Conservation (phyloP, 768 basidiomycete genomes). For the Pleurotus cornucopiae region DNA sequence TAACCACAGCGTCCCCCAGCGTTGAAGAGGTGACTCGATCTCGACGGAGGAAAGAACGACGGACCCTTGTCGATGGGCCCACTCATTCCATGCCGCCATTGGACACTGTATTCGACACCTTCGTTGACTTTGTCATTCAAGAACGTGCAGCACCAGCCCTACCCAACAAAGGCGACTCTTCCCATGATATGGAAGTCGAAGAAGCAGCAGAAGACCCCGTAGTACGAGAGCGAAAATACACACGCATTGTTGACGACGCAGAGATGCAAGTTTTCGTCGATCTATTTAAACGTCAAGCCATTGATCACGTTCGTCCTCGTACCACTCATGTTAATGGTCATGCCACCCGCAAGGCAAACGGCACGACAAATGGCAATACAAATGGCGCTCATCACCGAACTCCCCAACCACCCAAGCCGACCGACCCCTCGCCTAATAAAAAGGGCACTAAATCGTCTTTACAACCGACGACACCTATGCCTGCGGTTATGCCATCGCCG, state of each 20-base stretch:
- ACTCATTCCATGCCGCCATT: slow-evolving; percentile 77
- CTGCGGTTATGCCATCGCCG: slow-evolving; percentile 9
- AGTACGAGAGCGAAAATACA: slow-evolving; percentile 12
- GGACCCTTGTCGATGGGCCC: slow-evolving; percentile 58
- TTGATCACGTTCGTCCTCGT: slow-evolving; percentile 32
- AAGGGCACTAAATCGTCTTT: background rate
- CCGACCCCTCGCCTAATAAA: background rate
- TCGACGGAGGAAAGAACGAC: slow-evolving; percentile 33
- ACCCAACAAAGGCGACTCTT: background rate
- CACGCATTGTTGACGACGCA: slow-evolving; percentile 37
- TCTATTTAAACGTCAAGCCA: slow-evolving; percentile 54
- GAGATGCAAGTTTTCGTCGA: slow-evolving; percentile 59
- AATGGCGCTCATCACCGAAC: slow-evolving; percentile 4
- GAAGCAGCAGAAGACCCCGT: slow-evolving; percentile 18
- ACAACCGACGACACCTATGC: slow-evolving; percentile 10
- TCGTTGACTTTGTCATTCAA: background rate
- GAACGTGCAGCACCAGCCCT: background rate
- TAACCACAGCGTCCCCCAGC: slow-evolving; percentile 9
- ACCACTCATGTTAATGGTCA: slow-evolving; percentile 3
- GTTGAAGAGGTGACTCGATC: slow-evolving; percentile 11
- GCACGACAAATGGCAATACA: slow-evolving; percentile 1
- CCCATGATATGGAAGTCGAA: slow-evolving; percentile 39
- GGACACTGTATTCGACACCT: slow-evolving; percentile 60
- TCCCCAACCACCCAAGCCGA: background rate
- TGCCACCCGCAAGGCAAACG: slow-evolving; percentile 1